Evolutionary conservation across 371 early-diverging fungal species (phyloP).

Genomic region (Haplosporangium sp.): DNA sequence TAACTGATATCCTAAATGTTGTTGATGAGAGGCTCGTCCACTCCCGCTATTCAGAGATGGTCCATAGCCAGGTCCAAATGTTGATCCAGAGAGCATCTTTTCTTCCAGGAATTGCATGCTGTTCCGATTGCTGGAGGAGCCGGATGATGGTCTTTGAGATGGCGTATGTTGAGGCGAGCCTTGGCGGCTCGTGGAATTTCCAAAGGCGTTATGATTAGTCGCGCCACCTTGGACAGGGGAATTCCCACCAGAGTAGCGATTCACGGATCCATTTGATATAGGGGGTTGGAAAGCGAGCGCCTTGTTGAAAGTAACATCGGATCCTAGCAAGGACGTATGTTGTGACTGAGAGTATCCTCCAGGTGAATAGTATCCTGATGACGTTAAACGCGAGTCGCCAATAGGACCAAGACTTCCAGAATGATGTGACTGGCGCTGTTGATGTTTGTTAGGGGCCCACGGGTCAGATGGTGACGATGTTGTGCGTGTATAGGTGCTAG

Average conservation of each 20-base stretch:
- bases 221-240: slow-evolving; percentile 31
- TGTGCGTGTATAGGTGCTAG: slow-evolving; percentile 14
- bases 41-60: slow-evolving; percentile 44
- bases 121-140: slow-evolving; percentile 18
- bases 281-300: slow-evolving; percentile 28
- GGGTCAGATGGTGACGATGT: slow-evolving; percentile 34
- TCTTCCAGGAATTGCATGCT: slow-evolving; percentile 44
- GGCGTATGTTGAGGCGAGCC: slow-evolving; percentile 22
- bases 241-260: slow-evolving; percentile 30
- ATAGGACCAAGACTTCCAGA: slow-evolving; percentile 22
- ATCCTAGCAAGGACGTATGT: slow-evolving; percentile 13
- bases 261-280: slow-evolving; percentile 13
- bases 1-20: slow-evolving; percentile 14
- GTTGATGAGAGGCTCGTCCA: slow-evolving; percentile 19
- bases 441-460: slow-evolving; percentile 33
- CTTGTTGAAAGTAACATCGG: slow-evolving; percentile 30
- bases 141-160: slow-evolving; percentile 18
- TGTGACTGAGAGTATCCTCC: slow-evolving; percentile 17
- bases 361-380: slow-evolving; percentile 35
- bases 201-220: slow-evolving; percentile 12
- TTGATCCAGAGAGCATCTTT: slow-evolving; percentile 30
- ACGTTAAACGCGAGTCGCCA: slow-evolving; percentile 31
- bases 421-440: slow-evolving; percentile 26
- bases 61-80: slow-evolving; percentile 53
- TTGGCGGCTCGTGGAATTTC: slow-evolving; percentile 20